Conservation (phyloP, 352 stramenopile genomes). For the Halophytophthora batemanensis region DNA sequence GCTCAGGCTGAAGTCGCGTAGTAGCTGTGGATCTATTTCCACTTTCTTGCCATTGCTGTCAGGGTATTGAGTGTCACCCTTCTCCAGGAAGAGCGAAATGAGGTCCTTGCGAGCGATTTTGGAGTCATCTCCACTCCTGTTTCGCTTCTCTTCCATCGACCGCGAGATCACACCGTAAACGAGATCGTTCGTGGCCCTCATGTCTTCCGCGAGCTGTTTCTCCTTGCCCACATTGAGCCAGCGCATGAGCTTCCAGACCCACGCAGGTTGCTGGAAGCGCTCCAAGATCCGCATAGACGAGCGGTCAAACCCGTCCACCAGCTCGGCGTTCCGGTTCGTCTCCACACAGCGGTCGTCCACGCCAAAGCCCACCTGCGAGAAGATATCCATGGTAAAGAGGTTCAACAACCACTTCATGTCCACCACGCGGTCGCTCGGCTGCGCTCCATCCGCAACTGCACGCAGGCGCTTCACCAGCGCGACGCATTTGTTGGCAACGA, state of each 20-base stretch:
- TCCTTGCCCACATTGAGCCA: conserved; percentile 39
- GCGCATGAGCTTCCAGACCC: conserved; percentile 39
- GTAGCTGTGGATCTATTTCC: conserved; percentile 35
- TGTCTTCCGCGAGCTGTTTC: conserved; percentile 29
- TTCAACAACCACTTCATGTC: conserved; percentile 54
- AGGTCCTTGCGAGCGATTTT: conserved; percentile 26
- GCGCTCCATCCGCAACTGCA: conserved; percentile 9
- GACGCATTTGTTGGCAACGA: conserved; percentile 37
- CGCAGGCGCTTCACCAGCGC: conserved; percentile 36
- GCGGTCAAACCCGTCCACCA: conserved; percentile 35
- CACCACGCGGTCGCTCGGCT: conserved; percentile 17
- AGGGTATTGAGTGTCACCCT: conserved; percentile 21
- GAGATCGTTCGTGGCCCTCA: conserved; percentile 27
- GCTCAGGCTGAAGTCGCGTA: conserved; percentile 81
- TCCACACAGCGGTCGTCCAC: conserved; percentile 1
- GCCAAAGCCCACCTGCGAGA: neutral
- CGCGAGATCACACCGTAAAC: conserved; percentile 33
- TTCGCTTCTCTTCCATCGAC: conserved; percentile 27
- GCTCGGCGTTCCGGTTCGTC: conserved; percentile 23
- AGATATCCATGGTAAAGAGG: conserved; percentile 13
- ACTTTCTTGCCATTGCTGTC: conserved; percentile 19
- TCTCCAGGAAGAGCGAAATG: conserved; percentile 53
- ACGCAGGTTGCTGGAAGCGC: conserved; percentile 34
- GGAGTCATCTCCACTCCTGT: neutral
- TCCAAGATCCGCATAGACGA: conserved; percentile 28